Base-by-base conservation (phyloP, 352 stramenopile species). In the Phytopythium aichiense region DNA sequence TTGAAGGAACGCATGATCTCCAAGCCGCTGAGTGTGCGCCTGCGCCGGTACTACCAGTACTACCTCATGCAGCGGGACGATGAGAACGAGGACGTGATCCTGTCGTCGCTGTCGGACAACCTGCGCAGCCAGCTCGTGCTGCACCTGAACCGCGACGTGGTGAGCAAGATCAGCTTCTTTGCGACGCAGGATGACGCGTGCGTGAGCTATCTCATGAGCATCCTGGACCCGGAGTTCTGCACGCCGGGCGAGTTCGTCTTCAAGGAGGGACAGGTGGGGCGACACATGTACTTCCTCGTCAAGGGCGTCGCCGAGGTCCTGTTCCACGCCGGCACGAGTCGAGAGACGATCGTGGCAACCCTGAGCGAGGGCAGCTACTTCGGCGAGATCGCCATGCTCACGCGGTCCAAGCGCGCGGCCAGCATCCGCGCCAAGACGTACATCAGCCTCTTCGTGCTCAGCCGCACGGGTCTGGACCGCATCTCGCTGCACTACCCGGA, bases 221-320 rank as follows among this genome's bases (percentile, higher is more conserved):
- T 93, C 40, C 63, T 93, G 16, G 80, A 89, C 42, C 80, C 81
- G 0, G 84, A 93, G 60, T 93, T 89, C 60, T 93, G 82, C 48
- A 91, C 84, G 0, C 82, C 84, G 2, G 77, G 79, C 1, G 82
- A 93, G 58, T 93, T 85, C 54, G 81, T 93, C 4, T 93, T 93
- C 69, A 90, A 93, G 53, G 82, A 93, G 76, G 84, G 84, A 7
- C 79, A 91, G 58, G 68, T 92, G 0, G 84, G 84, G 13, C 74
- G 84, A 2, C 82, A 93, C 71, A 93, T 93, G 84, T 93, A 93
- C 55, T 93, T 93, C 60, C 69, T 93, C 9, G 79, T 92, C 51
- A 91, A 90, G 53, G 84, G 84, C 12, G 67, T 74, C 8, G 84
- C 82, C 15, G 84, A 92, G 57, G 78, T 93, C 11, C 60, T 93